These are phyloP conservation scores for Chrysanthemum lavandulifolium DNA, from an alignment of 129 eudicot genomes.

Conservation along the genomic window DNA sequence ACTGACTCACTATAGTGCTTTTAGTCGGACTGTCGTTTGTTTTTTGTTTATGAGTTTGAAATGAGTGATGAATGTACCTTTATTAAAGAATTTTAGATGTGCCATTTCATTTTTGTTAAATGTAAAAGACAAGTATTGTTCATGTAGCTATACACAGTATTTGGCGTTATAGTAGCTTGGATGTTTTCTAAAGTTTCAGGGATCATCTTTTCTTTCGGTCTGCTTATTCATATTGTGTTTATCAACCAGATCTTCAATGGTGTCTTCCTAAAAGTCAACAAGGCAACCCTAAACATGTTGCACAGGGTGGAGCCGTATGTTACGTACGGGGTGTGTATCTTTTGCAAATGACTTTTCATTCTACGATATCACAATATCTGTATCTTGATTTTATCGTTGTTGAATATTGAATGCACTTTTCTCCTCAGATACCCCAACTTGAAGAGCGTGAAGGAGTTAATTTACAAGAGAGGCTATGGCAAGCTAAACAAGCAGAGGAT, in stretches of 20 bases:
- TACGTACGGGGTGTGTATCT: conserved; percentile 61
- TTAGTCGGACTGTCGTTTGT: too few relatives aligned
- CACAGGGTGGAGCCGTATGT: conserved; percentile 95
- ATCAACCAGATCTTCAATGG: conserved; percentile 66
- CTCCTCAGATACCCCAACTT: too few relatives aligned
- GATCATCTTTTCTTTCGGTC: background rate
- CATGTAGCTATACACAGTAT: too few relatives aligned
- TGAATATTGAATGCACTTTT: too few relatives aligned
- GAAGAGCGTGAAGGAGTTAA: conserved; percentile 73
- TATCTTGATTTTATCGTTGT: background rate
- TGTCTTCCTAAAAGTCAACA: conserved; percentile 80
- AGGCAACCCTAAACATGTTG: conserved; percentile 84
- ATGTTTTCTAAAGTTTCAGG: too few relatives aligned
- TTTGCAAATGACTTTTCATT: background rate
- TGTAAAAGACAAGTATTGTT: too few relatives aligned
- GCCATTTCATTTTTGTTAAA: too few relatives aligned
- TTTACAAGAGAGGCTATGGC: conserved; percentile 85
- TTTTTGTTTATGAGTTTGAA: too few relatives aligned
- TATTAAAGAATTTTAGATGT: too few relatives aligned
- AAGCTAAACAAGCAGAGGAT: conserved; percentile 81
- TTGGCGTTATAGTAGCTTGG: too few relatives aligned
- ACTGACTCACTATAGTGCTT: too few relatives aligned
- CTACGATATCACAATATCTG: background rate
- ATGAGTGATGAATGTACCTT: too few relatives aligned
- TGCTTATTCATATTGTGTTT: background rate